A percentile compares a stretch with the other conserved stretches of the same genome.
Conservation (phyloP, 345 rosid genomes). For the Zanthoxylum bungeanum region DNA sequence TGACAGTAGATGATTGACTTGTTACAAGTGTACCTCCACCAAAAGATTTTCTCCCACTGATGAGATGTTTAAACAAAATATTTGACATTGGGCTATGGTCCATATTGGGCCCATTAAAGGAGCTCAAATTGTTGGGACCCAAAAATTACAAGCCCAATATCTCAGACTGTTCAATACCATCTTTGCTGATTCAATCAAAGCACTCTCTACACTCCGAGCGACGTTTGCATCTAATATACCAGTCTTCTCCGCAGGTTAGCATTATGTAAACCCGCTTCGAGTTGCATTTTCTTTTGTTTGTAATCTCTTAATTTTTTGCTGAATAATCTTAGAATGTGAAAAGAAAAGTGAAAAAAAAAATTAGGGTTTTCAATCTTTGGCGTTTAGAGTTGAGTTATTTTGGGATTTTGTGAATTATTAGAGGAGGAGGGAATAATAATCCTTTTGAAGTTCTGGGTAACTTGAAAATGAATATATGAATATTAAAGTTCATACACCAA, state of each 20-base stretch:
- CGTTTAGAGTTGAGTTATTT: too few relatives aligned
- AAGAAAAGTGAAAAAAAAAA: too few relatives aligned
- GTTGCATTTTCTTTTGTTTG: not conserved
- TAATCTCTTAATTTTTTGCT: not conserved
- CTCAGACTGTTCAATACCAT: too few relatives aligned
- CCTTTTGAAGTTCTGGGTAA: not conserved
- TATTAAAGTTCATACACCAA: not conserved
- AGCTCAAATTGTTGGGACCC: not conserved
- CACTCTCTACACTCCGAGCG: not conserved
- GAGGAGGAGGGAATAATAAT: too few relatives aligned
- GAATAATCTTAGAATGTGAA: not conserved
- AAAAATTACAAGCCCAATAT: not conserved
- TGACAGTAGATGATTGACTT: too few relatives aligned
- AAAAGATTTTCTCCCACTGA: too few relatives aligned
- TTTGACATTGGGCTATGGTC: not conserved
- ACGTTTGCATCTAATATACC: not conserved
- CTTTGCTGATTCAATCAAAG: not conserved
- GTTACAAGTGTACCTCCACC: too few relatives aligned
- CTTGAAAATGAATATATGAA: not conserved
- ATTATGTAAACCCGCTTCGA: not conserved
- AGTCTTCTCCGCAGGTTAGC: not conserved
- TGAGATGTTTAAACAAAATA: not conserved
- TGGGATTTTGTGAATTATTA: too few relatives aligned
- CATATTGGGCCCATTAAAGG: not conserved
- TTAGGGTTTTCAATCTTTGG: too few relatives aligned